Evolutionary conservation across 176 grass and related monocot genomes (phyloP), one percentile per base, ranked within the genome.

Genomic region (Musa itinerans): DNA sequence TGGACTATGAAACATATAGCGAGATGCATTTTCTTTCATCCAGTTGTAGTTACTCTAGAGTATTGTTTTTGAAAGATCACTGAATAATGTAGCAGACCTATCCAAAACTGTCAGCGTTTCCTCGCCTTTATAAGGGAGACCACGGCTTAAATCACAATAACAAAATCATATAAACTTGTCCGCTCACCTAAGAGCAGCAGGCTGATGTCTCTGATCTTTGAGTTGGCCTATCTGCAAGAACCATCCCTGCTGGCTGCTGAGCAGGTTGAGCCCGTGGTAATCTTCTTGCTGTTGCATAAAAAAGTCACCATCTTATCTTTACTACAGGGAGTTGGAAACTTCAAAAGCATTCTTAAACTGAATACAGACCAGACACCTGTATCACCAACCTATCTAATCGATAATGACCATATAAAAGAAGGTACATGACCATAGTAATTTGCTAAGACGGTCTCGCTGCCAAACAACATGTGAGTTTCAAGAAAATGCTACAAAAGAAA

Each of bases 171-270:
- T n/a, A 70, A 70, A n/a, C 43, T 57, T 69, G 26, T 20, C 9
- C 34, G 34, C 54, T 29, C 53, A 79, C 66, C 77, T 79, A 79
- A 71, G 66, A 57, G 71, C 77, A 79, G 67, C 77, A 79, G 49
- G 66, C 19, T 12, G 77, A 79, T 58, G 65, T 58, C 52, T 64
- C 49, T 6, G n/a, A 69, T 34, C 66, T 34, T 54, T 79, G 53
- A 25, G 65, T 27, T 25, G 77, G 53, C 43, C 53, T 71, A 27
- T 71, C 77, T 61, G 77, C 16, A 69, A 79, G 77, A 79, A 61
- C 66, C 77, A 79, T 71, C 16, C 66, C 77, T 2, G 66, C 8
- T 27, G 77, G 77, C 27, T 70, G 68, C 63, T 79, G 77, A 59
- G 77, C 26, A 50, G 66, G 77, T 54, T 79, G 77, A 71, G 65